Evolutionary conservation across 176 grass and related monocot genomes (phyloP).

Genomic region (Dendrocalamus sinicus): DNA sequence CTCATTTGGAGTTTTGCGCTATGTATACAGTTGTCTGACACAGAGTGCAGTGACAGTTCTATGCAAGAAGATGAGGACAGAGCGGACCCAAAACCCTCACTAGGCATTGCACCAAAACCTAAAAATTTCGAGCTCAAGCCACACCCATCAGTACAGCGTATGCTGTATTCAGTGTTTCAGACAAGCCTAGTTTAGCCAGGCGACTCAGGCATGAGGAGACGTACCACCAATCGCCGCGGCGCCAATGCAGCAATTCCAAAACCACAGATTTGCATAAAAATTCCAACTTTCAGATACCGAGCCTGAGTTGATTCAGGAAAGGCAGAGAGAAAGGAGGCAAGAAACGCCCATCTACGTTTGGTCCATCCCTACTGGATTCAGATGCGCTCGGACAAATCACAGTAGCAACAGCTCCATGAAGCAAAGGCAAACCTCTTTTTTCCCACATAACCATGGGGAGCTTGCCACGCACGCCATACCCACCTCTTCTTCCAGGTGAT

Average conservation of each 20-base stretch:
- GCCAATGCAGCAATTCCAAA: conserved; percentile 13
- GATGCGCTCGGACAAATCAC: conserved; percentile 37
- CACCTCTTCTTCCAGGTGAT: conserved; percentile 22
- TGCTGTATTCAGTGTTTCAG: neutral
- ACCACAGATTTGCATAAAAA: neutral
- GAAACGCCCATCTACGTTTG: neutral
- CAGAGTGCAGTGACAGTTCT: conserved; percentile 22
- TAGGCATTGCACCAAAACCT: conserved; percentile 27
- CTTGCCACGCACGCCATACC: conserved; percentile 45
- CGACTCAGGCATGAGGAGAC: neutral
- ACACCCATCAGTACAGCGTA: neutral
- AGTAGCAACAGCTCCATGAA: conserved; percentile 31
- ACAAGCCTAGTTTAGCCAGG: neutral
- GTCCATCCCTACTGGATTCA: conserved; percentile 19
- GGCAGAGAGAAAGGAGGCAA: neutral
- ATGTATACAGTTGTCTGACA: neutral
- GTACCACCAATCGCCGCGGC: neutral
- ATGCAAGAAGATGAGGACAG: conserved; percentile 1
- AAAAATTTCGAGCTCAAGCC: neutral
- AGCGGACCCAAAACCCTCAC: conserved; percentile 30
- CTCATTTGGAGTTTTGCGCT: conserved; percentile 15
- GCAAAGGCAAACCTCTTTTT: conserved; percentile 34
- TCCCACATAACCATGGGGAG: neutral
- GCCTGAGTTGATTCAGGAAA: conserved; percentile 10
- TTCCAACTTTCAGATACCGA: neutral